These are phyloP conservation scores for Piromyces finnis DNA, from an alignment of 192 early-diverging fungal species.

Conservation along the genomic window DNA sequence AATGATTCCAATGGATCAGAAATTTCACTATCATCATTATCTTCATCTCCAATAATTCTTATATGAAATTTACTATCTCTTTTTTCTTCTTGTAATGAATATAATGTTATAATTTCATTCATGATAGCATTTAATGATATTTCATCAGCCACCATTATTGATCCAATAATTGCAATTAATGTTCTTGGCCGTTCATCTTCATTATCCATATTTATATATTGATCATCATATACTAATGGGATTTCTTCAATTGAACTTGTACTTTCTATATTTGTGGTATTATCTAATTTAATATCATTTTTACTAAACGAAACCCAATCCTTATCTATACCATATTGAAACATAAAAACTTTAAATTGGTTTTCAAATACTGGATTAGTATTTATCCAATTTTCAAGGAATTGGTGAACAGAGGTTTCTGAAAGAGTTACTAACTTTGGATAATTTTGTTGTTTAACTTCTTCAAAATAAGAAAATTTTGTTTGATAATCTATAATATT, in stretches of 20 bases:
- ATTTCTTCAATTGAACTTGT: neutral
- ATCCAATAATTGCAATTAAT: neutral
- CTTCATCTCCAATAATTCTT: neutral
- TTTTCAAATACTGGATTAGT: neutral
- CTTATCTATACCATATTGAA: neutral
- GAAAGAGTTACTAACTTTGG: neutral
- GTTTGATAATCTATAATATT: neutral
- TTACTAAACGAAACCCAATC: neutral
- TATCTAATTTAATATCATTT: neutral
- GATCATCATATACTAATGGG: neutral
- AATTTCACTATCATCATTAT: neutral
- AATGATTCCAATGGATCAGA: neutral
- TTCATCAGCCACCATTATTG: neutral
- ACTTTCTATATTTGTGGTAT: neutral
- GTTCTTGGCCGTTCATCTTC: neutral
- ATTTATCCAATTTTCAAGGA: neutral
- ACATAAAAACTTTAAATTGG: neutral
- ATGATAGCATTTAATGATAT: neutral
- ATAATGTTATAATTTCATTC: neutral
- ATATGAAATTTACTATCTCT: neutral
- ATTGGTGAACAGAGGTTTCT: neutral
- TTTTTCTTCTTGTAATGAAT: neutral
- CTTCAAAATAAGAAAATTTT: neutral
- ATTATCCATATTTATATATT: neutral
- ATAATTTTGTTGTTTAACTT: neutral